Percentiles rank a stretch among this genome's conserved stretches.
Conservation (phyloP, 75 land plant species). For the Pinus tabuliformis region DNA sequence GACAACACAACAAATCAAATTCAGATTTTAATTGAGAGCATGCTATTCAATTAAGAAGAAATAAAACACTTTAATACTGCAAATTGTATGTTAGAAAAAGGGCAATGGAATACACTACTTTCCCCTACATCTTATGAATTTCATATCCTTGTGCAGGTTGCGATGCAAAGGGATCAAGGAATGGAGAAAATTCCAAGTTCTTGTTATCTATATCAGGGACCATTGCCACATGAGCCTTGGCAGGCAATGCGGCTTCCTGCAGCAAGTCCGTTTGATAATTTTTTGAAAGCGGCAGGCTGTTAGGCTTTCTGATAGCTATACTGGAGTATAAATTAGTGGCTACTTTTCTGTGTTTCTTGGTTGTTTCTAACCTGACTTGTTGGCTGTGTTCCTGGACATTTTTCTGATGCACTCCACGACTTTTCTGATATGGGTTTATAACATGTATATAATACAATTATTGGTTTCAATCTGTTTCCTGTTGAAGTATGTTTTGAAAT, state of each 20-base stretch:
- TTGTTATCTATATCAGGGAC: background rate
- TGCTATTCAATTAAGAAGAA: background rate
- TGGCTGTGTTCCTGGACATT: no score
- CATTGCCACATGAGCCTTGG: constrained; percentile 44
- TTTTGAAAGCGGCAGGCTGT: constrained; percentile 80
- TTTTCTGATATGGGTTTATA: no score
- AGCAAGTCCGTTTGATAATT: constrained; percentile 97
- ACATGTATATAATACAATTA: no score
- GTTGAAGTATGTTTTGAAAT: no score
- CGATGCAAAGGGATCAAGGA: constrained; percentile 1
- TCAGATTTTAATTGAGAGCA: background rate
- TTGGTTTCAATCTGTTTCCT: no score
- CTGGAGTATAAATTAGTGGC: no score
- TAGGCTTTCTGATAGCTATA: background rate
- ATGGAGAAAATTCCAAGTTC: background rate
- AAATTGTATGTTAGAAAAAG: background rate
- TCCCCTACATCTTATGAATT: background rate
- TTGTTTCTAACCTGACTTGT: no score
- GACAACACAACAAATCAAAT: background rate
- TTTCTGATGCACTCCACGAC: no score
- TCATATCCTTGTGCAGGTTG: background rate
- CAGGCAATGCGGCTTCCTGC: constrained; percentile 78
- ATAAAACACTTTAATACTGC: background rate
- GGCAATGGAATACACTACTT: background rate
- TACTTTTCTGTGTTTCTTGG: no score